phyloP scores from a whole-genome alignment of 1,284 basidiomycete genomes.

The Sphaerobolus stellatus region DNA sequence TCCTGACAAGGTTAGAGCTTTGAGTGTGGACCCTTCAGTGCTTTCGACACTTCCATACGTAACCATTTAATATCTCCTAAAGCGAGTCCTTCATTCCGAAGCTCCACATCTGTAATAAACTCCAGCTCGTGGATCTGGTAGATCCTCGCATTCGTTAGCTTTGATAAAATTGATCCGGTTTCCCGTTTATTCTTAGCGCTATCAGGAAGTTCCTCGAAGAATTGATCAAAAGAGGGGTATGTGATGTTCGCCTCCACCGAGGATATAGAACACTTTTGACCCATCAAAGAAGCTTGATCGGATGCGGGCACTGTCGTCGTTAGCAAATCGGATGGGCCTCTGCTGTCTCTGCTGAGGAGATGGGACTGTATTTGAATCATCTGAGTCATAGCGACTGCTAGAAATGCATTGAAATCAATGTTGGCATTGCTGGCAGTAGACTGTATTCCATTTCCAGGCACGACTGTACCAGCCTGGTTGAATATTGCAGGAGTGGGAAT shows the following conservation, averaged over 20 bases:
- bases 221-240: not conserved
- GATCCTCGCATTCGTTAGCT: not conserved
- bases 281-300: not conserved
- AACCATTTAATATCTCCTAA: not conserved
- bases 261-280: too few relatives aligned
- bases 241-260: too few relatives aligned
- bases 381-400: not conserved
- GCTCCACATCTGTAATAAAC: not conserved
- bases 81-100: not conserved
- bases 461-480: too few relatives aligned
- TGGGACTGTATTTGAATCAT: not conserved
- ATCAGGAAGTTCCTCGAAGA: not conserved
- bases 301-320: not conserved
- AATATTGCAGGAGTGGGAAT: too few relatives aligned
- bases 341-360: not conserved
- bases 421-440: too few relatives aligned
- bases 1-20: too few relatives aligned
- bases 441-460: too few relatives aligned
- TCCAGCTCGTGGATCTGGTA: not conserved
- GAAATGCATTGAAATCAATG: not conserved
- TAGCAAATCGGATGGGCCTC: not conserved
- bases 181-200: not conserved
- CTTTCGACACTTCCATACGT: not conserved
- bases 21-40: not conserved
- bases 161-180: not conserved